A percentile compares a stretch with the other conserved stretches of the same genome.
These are phyloP conservation scores for Fimicolochytrium jonesii DNA, from an alignment of 192 early-diverging fungal species.

Conservation along the genomic window DNA sequence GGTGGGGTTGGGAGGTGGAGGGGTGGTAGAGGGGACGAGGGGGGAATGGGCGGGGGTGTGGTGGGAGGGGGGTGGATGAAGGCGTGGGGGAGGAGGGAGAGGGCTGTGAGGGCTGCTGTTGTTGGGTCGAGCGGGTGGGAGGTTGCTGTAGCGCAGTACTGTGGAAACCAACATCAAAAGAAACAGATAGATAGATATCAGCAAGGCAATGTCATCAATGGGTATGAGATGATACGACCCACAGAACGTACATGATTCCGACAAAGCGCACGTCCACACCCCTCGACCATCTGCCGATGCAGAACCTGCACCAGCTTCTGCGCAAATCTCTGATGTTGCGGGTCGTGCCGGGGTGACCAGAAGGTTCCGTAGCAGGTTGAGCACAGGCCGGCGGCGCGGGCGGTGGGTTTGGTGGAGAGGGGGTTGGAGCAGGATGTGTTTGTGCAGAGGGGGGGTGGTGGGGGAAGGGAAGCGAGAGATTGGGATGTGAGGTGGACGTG, in stretches of 20 bases:
- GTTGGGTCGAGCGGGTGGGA: conserved; percentile 54
- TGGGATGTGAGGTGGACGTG: conserved; percentile 64
- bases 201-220: background rate
- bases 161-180: conserved; percentile 10
- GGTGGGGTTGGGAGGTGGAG: conserved; percentile 11
- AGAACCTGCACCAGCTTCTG: conserved; percentile 65
- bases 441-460: conserved; percentile 55
- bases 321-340: conserved; percentile 65
- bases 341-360: conserved; percentile 74
- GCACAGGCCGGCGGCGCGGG: conserved; percentile 65
- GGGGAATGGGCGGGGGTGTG: conserved; percentile 52
- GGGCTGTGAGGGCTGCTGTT: conserved; percentile 52
- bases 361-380: conserved; percentile 76
- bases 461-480: too few species aligned
- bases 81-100: conserved; percentile 42
- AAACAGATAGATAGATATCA: background rate
- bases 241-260: conserved; percentile 46
- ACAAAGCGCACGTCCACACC: conserved; percentile 70
- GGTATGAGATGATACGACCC: background rate
- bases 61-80: conserved; percentile 20
- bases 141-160: conserved; percentile 39
- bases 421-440: conserved; percentile 72
- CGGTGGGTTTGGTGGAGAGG: conserved; percentile 28
- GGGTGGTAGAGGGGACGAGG: conserved; percentile 31
- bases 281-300: conserved; percentile 72